phyloP scores from a whole-genome alignment of 1,139 yeast species.

The Nadsonia commutata region DNA sequence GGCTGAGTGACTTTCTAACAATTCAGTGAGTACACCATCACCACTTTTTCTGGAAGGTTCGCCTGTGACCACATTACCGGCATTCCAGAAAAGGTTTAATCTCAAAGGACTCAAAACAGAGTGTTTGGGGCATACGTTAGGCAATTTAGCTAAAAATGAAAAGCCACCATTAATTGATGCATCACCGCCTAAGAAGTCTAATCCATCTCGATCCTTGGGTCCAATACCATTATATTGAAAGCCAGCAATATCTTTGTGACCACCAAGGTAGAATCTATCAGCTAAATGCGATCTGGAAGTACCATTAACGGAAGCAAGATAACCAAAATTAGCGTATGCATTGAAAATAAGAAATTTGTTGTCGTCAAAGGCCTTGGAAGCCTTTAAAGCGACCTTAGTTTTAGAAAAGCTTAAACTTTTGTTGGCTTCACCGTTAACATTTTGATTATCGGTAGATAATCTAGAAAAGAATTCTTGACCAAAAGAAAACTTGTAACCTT shows the following conservation, averaged over 20 bases:
- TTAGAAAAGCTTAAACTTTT: not conserved
- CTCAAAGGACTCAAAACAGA: not conserved
- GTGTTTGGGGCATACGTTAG: not conserved
- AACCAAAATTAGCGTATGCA: not conserved
- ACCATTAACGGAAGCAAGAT: not conserved
- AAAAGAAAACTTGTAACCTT: constrained; percentile 40
- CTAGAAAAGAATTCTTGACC: constrained; percentile 15
- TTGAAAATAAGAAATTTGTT: not conserved
- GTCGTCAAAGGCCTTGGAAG: not conserved
- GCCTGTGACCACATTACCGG: not conserved
- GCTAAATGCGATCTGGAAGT: constrained; percentile 18
- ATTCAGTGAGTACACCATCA: not conserved
- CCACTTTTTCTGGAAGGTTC: not conserved
- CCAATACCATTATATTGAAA: constrained; percentile 72
- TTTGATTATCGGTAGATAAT: not conserved
- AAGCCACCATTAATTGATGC: constrained; percentile 20
- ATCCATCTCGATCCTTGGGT: constrained; percentile 46
- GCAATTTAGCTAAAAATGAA: not conserved
- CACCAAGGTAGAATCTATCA: constrained; percentile 53
- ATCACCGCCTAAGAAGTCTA: constrained; percentile 57
- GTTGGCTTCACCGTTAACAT: not conserved
- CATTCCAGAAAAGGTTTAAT: not conserved
- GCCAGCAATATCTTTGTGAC: constrained; percentile 72
- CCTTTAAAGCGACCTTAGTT: not conserved
- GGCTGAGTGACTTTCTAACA: not conserved